Base-by-base conservation (phyloP, 129 eudicot genomes). In the Calendula officinalis region DNA sequence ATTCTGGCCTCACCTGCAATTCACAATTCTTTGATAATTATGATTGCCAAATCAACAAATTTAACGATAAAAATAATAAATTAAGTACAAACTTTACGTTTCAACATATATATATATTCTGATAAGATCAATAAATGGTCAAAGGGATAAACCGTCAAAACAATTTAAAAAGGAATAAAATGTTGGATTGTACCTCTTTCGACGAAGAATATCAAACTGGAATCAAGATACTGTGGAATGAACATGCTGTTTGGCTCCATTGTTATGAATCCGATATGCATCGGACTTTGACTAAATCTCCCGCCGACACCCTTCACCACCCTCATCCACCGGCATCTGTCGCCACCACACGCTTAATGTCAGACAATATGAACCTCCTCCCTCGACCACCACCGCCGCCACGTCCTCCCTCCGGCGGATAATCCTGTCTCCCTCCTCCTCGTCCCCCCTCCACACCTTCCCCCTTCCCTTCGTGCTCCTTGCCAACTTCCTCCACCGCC, bases 241-340 rank as follows among this genome's bases (percentile, higher is more conserved):
- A 92, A 92, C 17, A 92, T 67, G 71, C 83, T 78, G 14, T 36
- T 78, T 6, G 98, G 96, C 68, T 92, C 98, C 98, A 88, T 92
- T 2, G 91, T 75, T 44, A 92, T 85, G 56, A 92, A 88, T 5
- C 95, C 95, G 32, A 92, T 83, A 56, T 92, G 96, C 80, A 92
- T 75, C 1, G 87, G 91, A 47, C 72, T 78, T 3, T 72, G 62
- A 5, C 38, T 55, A 8, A 64, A 54, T 37, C 56, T 65, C 3
- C 76, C 72, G 0, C 87, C 79, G 34, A 47, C 48, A 0, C 95
- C 95, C 47, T 62, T 80, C 34, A 92, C 91, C 52, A 92, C 87
- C 73, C 82, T 83, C 96, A 92, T 81, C 4, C 60, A 14, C 98
- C 98, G 0, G 98, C 98, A 4, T 75, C 82, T 8, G 98, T 83